A percentile compares a stretch with the other conserved stretches of the same genome.
phyloP scores from a whole-genome alignment of 768 basidiomycete genomes.

The Boletus bicolor region DNA sequence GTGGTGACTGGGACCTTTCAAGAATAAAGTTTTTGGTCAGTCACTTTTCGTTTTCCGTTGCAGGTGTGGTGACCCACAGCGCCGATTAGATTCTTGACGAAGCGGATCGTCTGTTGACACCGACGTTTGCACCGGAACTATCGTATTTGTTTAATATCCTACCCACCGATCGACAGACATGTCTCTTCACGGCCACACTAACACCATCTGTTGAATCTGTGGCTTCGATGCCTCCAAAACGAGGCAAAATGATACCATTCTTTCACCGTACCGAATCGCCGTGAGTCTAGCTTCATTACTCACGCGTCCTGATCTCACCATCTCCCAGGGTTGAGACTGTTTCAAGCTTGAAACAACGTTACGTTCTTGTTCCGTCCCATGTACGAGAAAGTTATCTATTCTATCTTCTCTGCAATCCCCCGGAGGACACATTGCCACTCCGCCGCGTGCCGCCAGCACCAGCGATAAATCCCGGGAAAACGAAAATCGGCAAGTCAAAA shows the following conservation, averaged over 20 bases:
- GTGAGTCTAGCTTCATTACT: slow-evolving; percentile 43
- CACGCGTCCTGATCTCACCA: background rate
- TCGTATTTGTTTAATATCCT: slow-evolving; percentile 71
- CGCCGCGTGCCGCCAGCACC: slow-evolving; percentile 62
- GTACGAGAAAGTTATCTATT: slow-evolving; percentile 91
- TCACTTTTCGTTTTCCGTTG: background rate
- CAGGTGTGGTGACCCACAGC: background rate
- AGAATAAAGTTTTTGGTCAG: slow-evolving; percentile 81
- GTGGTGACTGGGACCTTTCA: slow-evolving; percentile 76
- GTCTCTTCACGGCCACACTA: slow-evolving; percentile 94
- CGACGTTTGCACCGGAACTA: slow-evolving; percentile 86
- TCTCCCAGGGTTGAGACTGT: slow-evolving; percentile 80
- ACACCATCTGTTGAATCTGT: slow-evolving; percentile 82
- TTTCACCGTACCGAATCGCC: slow-evolving; percentile 72
- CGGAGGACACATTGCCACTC: slow-evolving; percentile 66
- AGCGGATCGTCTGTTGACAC: slow-evolving; percentile 87
- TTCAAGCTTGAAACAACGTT: slow-evolving; percentile 80
- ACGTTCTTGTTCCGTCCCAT: slow-evolving; percentile 91
- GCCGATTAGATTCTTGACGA: slow-evolving; percentile 82
- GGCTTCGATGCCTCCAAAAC: slow-evolving; percentile 65
- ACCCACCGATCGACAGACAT: slow-evolving; percentile 88
- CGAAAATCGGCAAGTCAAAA: slow-evolving; percentile 36
- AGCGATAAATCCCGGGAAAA: background rate
- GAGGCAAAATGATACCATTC: slow-evolving; percentile 85
- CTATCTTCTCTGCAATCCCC: slow-evolving; percentile 86